phyloP scores from a whole-genome alignment of 1,139 yeast species.

The Debaryomyces psychrophilus region DNA sequence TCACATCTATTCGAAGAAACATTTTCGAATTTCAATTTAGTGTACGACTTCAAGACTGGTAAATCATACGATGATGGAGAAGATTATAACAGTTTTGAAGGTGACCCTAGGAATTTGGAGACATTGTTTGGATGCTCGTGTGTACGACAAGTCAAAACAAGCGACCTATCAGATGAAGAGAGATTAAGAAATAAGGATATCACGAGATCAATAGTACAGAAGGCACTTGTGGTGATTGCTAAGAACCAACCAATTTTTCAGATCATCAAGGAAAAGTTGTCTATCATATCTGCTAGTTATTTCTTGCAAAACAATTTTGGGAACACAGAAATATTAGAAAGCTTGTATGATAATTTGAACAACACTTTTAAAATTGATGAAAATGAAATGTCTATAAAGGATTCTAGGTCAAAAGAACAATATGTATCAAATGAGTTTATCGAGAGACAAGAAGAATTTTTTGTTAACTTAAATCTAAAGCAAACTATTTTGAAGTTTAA shows the following conservation, averaged over 20 bases:
- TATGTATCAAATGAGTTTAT: constrained; percentile 7
- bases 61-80: constrained; percentile 48
- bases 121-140: constrained; percentile 95
- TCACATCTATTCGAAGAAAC: constrained; percentile 91
- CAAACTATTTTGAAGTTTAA: constrained; percentile 64
- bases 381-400: constrained; percentile 21
- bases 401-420: constrained; percentile 15
- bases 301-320: constrained; percentile 79
- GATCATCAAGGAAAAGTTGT: constrained; percentile 84
- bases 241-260: constrained; percentile 81
- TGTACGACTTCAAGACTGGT: constrained; percentile 64
- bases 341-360: constrained; percentile 73
- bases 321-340: constrained; percentile 67
- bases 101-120: constrained; percentile 54
- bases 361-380: constrained; percentile 33
- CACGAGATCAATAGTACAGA: constrained; percentile 88
- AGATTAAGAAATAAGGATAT: constrained; percentile 62
- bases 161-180: constrained; percentile 53
- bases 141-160: constrained; percentile 76
- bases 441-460: constrained; percentile 47
- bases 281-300: constrained; percentile 85
- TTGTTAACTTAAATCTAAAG: constrained; percentile 76
- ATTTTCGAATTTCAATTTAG: constrained; percentile 84
- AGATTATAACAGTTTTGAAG: constrained; percentile 47
- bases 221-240: constrained; percentile 85